Evolutionary conservation across 208 protist species (phyloP), one percentile per base, ranked within the genome.

Genomic region (Herpetomonas tarakana): DNA sequence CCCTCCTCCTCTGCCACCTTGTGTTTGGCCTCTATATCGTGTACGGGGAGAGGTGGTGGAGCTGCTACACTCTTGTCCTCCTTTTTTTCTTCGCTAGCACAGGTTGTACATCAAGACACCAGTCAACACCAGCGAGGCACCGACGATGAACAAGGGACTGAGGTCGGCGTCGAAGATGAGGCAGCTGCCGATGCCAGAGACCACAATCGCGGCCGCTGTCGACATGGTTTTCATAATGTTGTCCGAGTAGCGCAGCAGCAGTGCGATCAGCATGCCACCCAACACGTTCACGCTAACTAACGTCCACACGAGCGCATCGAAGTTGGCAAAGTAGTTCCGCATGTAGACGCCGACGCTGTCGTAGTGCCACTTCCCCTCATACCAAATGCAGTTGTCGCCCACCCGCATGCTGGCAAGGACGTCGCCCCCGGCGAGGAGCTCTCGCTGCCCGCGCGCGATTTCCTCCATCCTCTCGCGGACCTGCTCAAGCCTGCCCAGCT

Each of bases 171-270:
- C 28, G 14, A 81, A 74, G 19, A 84, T 58, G 41, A 70, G 71
- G 16, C 65, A 62, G 2, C 73, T 83, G 19, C 62, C 68, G 0
- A 71, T 61, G 7, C 74, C 71, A 25, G 63, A 75, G 26, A 87
- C 38, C 12, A 86, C 58, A 45, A 88, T 88, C 0, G 78, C 39
- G 6, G 72, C 55, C 0, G 66, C 76, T 1, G 77, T 81, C 12
- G 80, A 78, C 64, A 93, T 90, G 0, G 74, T 61, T 58, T 90
- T 90, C 24, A 90, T 60, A 14, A 93, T 88, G 72, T 86, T 90
- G 74, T 88, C 76, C 16, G 80, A 71, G 71, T 93, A 82, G 44
- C 78, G 70, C 38, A 93, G 54, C 0, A 89, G 79, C 27, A 90
- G 16, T 1, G 80, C 83, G 14, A 93, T 75, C 7, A 93, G 28